phyloP scores from a whole-genome alignment of 805 yeast species.

The Starmerella apis region DNA sequence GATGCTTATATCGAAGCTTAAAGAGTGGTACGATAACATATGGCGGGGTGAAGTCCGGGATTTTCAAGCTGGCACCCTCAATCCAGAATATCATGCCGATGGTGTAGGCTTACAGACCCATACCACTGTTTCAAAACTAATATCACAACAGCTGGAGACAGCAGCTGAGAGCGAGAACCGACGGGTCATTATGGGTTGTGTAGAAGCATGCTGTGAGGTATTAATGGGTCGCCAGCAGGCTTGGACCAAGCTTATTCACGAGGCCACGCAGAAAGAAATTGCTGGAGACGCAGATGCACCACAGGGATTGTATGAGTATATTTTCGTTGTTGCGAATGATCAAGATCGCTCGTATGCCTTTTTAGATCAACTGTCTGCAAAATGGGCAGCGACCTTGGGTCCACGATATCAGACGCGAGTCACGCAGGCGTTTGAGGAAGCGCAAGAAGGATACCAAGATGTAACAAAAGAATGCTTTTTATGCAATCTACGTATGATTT shows the following conservation, averaged over 20 bases:
- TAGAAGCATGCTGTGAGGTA: conserved; percentile 55
- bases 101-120: conserved; percentile 65
- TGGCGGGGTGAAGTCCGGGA: conserved; percentile 54
- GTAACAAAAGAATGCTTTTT: conserved; percentile 56
- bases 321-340: conserved; percentile 75
- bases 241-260: conserved; percentile 48
- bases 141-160: conserved; percentile 80
- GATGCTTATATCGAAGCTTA: conserved; percentile 60
- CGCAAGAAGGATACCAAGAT: conserved; percentile 70
- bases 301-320: conserved; percentile 72
- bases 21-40: conserved; percentile 72
- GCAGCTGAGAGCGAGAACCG: conserved; percentile 80
- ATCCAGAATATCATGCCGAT: conserved; percentile 66
- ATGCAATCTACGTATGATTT: conserved; percentile 49
- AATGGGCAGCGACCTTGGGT: conserved; percentile 55
- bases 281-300: conserved; percentile 37
- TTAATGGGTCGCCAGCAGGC: conserved; percentile 50
- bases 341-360: conserved; percentile 63
- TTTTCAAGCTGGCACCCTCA: conserved; percentile 53
- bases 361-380: conserved; percentile 57
- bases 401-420: conserved; percentile 54
- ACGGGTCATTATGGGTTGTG: conserved; percentile 65
- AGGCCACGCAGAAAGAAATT: conserved; percentile 31
- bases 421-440: conserved; percentile 45
- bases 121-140: conserved; percentile 66